Percentiles rank a stretch among this genome's conserved stretches.
Conservation (phyloP, 2,329 filamentous ascomycete species). For the Malbranchea zuffiana region DNA sequence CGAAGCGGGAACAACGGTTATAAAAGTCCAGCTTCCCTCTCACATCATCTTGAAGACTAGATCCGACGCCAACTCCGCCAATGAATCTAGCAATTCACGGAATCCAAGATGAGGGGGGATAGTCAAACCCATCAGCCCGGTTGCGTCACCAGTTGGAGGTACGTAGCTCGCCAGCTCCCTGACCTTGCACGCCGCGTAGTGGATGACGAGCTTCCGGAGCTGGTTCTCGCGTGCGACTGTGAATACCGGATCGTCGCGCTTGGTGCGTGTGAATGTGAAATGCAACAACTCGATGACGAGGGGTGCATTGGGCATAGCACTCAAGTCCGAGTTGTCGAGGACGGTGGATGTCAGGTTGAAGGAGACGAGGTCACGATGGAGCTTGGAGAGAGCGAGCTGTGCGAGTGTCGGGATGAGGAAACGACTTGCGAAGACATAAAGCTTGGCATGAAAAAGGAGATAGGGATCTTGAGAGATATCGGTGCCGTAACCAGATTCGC, state of each 20-base stretch:
- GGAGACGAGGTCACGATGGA: conserved; percentile 28
- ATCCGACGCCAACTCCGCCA: conserved; percentile 32
- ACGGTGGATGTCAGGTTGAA: conserved; percentile 19
- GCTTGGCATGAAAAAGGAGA: conserved; percentile 34
- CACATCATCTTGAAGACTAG: conserved; percentile 34
- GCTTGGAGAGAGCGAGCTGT: conserved; percentile 31
- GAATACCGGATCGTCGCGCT: conserved; percentile 29
- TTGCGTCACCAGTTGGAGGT: conserved; percentile 16
- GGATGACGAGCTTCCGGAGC: conserved; percentile 30
- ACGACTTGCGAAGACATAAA: conserved; percentile 35
- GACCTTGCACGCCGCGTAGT: conserved; percentile 33
- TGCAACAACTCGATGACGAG: conserved; percentile 31
- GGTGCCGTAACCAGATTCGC: conserved; percentile 9
- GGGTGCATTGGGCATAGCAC: conserved; percentile 21
- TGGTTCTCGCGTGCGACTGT: conserved; percentile 30
- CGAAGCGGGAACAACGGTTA: no score
- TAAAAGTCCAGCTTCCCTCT: conserved; percentile 2
- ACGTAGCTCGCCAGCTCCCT: conserved; percentile 28
- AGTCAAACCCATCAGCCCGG: neutral
- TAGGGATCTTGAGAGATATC: conserved; percentile 21
- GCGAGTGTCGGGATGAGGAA: conserved; percentile 33
- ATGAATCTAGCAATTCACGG: conserved; percentile 27
- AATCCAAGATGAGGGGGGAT: conserved; percentile 22
- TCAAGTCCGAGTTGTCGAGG: conserved; percentile 4
- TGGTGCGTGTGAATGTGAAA: conserved; percentile 32